These are phyloP conservation scores for Pseudevernia furfuracea DNA, from an alignment of 495 filamentous ascomycete genomes.

Conservation along the genomic window DNA sequence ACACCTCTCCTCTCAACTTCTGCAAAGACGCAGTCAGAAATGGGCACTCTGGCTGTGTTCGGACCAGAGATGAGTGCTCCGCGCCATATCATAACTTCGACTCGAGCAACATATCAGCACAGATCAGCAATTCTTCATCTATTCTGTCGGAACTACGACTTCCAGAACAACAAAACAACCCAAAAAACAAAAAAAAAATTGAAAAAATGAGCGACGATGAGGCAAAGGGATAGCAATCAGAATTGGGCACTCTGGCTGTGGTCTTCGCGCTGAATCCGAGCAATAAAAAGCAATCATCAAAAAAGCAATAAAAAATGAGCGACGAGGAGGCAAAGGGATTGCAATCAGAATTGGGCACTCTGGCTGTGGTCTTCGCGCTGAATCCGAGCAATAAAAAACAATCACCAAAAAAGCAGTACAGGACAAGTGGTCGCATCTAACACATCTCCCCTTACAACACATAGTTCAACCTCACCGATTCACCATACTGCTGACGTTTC, in stretches of 20 bases:
- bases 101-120: background rate
- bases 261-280: background rate
- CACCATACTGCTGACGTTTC: constrained; percentile 5
- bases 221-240: background rate
- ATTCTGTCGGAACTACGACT: constrained; percentile 6
- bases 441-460: background rate
- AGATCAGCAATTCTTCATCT: background rate
- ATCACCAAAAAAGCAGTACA: constrained; percentile 17
- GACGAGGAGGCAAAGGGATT: background rate
- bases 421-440: background rate
- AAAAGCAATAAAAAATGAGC: constrained; percentile 4
- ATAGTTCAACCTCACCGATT: background rate
- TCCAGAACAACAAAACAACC: background rate
- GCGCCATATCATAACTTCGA: background rate
- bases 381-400: constrained; percentile 13
- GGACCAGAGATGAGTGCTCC: background rate
- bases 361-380: background rate
- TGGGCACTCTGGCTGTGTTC: background rate
- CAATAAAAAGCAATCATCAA: constrained; percentile 7
- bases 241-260: constrained; percentile 1
- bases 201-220: constrained; percentile 4
- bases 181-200: background rate
- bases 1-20: background rate
- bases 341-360: background rate
- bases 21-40: background rate